Conservation (phyloP, 2,329 filamentous ascomycete species). For the Colletotrichum sp. region DNA sequence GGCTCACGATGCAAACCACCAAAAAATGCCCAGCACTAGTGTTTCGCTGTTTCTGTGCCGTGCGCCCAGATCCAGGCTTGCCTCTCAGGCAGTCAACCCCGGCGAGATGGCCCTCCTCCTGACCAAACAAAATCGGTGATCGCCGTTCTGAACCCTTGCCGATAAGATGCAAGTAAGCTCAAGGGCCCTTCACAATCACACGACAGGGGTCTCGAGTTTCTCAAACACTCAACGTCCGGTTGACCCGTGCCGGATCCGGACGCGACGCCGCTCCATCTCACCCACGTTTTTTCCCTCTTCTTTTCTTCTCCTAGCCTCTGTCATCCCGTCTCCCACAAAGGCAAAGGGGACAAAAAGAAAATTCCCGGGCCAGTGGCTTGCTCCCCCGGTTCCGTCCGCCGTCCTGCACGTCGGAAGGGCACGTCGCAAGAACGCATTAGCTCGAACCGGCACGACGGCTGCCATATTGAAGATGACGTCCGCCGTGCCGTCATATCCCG, state of each 20-base stretch:
- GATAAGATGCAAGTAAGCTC: not conserved
- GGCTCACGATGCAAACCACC: not conserved
- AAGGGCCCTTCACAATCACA: not conserved
- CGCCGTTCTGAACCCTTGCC: not conserved
- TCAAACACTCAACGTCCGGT: slow-evolving; percentile 1
- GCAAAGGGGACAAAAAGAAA: not conserved
- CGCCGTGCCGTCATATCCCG: not conserved
- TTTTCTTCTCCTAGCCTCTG: not conserved
- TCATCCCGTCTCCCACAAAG: not conserved
- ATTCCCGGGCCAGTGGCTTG: not conserved
- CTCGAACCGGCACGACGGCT: not conserved
- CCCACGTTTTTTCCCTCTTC: not conserved
- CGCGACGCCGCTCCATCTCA: slow-evolving; percentile 1
- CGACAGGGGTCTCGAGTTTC: not conserved
- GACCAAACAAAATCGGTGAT: not conserved
- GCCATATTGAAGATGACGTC: not conserved
- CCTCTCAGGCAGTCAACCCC: not conserved
- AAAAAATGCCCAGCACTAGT: not conserved
- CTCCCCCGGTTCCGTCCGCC: not conserved
- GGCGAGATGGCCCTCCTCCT: not conserved
- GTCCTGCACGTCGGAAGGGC: not conserved
- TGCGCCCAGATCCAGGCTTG: not conserved
- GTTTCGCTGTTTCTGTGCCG: not conserved
- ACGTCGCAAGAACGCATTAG: not conserved
- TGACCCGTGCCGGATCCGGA: not conserved